Conservation (phyloP, 768 basidiomycete species). For the Hericium coralloides region DNA sequence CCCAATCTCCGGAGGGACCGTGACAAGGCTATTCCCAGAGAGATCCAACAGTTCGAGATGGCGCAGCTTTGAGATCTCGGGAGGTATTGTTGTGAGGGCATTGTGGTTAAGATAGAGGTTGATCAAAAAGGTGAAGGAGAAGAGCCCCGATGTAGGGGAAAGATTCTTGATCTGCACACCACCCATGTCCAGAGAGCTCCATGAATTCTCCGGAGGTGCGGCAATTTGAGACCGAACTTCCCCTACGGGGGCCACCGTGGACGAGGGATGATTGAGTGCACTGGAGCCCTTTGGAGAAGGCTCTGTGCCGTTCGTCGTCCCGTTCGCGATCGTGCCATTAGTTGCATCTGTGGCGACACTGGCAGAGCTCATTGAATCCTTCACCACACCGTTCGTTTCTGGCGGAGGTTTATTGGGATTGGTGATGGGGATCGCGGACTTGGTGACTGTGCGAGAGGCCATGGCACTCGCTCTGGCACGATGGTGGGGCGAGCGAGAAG, state of each 20-base stretch:
- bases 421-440: slow-evolving; percentile 84
- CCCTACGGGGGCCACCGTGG: slow-evolving; percentile 65
- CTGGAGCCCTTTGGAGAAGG: slow-evolving; percentile 26
- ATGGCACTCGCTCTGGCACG: slow-evolving; percentile 93
- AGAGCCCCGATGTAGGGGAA: slow-evolving; percentile 64
- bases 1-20: slow-evolving; percentile 81
- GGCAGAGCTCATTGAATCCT: slow-evolving; percentile 17
- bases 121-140: slow-evolving; percentile 86
- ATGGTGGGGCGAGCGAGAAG: slow-evolving; percentile 84
- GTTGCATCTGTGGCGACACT: slow-evolving; percentile 1
- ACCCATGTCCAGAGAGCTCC: slow-evolving; percentile 94
- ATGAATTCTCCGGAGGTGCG: slow-evolving; percentile 66
- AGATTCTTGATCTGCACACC: slow-evolving; percentile 91
- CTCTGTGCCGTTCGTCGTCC: slow-evolving; percentile 20
- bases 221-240: slow-evolving; percentile 33
- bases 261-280: slow-evolving; percentile 56
- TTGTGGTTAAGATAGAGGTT: slow-evolving; percentile 98
- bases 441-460: slow-evolving; percentile 79
- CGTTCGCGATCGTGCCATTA: slow-evolving; percentile 12
- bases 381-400: slow-evolving; percentile 21
- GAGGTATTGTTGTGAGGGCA: slow-evolving; percentile 64
- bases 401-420: slow-evolving; percentile 69
- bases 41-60: slow-evolving; percentile 87
- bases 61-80: slow-evolving; percentile 74
- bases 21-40: slow-evolving; percentile 75